Base-by-base conservation (phyloP, 129 eudicot species). In the Saussurea involucrata region DNA sequence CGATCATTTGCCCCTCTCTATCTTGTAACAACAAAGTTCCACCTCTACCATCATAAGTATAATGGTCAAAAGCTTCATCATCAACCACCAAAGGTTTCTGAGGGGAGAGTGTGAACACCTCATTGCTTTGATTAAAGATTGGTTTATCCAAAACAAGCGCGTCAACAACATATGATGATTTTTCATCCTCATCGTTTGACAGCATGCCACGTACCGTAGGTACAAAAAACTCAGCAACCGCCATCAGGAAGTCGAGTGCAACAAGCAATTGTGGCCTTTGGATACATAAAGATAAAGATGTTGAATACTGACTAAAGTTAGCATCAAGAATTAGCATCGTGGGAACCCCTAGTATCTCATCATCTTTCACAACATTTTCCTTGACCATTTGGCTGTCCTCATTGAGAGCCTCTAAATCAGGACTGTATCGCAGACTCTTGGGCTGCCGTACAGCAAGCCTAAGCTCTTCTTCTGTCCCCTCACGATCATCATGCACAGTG, bases 191-290 rank as follows among this genome's bases (percentile, higher is more conserved):
- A 4, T 89, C 97, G 37, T 82, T 86, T 81, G 88, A 87, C 73
- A 87, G 74, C 84, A 88, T 84, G 81, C 81, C 80, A 66, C 94
- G 89, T 69, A 95, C 89, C 66, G 94, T 81, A 66, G 98, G 98
- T 63, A 92, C 96, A 86, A 95, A 95, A 86, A 91, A 95, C 84
- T 95, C 98, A 69, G 86, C 97, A 31, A 92, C 91, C 3, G 93
- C 98, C 80, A 92, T 87, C 72, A 95, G 80, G 83, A 95, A 95
- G 78, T 95, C 98, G 72, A 95, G 98, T 77, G 98, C 97, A 78
- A 95, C 98, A 69, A 95, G 98, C 88, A 95, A 68, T 55, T 89
- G 98, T 75, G 98, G 98, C 80, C 97, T 83, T 76, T 95, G 98
- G 68, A 95, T 81, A 66, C 96, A 86, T 58, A 95, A 42, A 76